These are phyloP conservation scores for Paraphaeosphaeria sporulosa DNA, from an alignment of 2,329 filamentous ascomycete species.

Conservation along the genomic window DNA sequence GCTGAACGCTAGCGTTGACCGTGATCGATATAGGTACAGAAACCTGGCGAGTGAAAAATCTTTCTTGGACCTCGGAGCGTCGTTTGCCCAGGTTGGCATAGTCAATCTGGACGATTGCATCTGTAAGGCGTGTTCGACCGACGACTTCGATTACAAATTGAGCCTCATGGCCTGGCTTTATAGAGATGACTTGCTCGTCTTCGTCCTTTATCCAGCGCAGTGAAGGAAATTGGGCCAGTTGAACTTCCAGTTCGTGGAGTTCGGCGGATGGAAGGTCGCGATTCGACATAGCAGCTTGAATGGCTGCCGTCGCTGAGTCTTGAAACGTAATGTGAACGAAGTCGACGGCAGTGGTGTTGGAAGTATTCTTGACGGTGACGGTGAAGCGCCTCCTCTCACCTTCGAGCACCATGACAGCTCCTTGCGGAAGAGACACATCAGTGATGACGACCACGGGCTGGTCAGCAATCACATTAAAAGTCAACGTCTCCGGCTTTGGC, in stretches of 20 bases:
- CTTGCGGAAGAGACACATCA: conserved; percentile 80
- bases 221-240: conserved; percentile 75
- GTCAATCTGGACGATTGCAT: conserved; percentile 81
- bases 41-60: conserved; percentile 85
- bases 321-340: conserved; percentile 88
- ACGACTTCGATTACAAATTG: conserved; percentile 85
- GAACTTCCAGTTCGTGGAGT: conserved; percentile 84
- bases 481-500: conserved; percentile 55
- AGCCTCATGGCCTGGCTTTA: conserved; percentile 71
- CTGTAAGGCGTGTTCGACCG: conserved; percentile 84
- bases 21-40: conserved; percentile 84
- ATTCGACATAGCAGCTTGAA: conserved; percentile 77
- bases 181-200: conserved; percentile 59
- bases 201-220: conserved; percentile 59
- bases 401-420: conserved; percentile 90
- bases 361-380: conserved; percentile 81
- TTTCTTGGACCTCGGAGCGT: conserved; percentile 70
- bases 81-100: conserved; percentile 82
- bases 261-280: conserved; percentile 81
- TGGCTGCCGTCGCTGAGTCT: conserved; percentile 81
- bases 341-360: conserved; percentile 73
- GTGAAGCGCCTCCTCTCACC: conserved; percentile 82
- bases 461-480: conserved; percentile 76
- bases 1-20: conserved; percentile 88
- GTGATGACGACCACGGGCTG: conserved; percentile 82